Evolutionary conservation across 2,329 filamentous ascomycete genomes (phyloP), one percentile per base, ranked within the genome.

Genomic region (Hortaea werneckii): DNA sequence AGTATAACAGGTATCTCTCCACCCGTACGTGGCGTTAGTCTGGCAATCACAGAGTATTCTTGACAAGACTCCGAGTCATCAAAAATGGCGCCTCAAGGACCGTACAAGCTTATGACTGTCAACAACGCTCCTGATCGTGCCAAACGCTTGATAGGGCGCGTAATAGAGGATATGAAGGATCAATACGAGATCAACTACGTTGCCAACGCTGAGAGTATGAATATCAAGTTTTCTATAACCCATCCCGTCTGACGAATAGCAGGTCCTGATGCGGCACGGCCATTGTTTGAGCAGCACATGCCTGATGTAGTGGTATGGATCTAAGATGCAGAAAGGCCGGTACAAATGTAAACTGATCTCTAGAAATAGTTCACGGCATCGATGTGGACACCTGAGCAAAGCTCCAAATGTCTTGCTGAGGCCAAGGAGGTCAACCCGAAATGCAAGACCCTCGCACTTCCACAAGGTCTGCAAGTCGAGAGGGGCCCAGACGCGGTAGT

Each of bases 111-210:
- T 9, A 74, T 83, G 29, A 85, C 79, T 1, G 79, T 85, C 53
- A 85, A 84, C 65, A 83, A 75, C 1, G 78, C 75, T 1, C 80
- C 81, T 0, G 80, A 82, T 51, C 71, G 80, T 46, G 82, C 81
- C 30, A 77, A 78, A 64, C 65, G 69, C 6, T 64, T 85, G 30
- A 76, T 83, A 55, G 80, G 80, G 8, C 72, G 77, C 0, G 63
- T 85, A 34, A 70, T 75, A 8, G 77, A 82, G 46, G 73, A 71
- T 9, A 63, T 85, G 29, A 80, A 79, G 59, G 79, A 82, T 45
- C 67, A 66, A 35, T 85, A 83, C 62, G 77, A 71, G 1, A 83
- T 85, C 52, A 67, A 74, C 34, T 71, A 85, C 58, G 70, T 75
- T 26, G 78, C 69, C 32, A 85, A 85, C 59, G 77, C 73, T 55